These are phyloP conservation scores for Apiotrichum siamense DNA, from an alignment of 1,284 basidiomycete species.

Conservation along the genomic window DNA sequence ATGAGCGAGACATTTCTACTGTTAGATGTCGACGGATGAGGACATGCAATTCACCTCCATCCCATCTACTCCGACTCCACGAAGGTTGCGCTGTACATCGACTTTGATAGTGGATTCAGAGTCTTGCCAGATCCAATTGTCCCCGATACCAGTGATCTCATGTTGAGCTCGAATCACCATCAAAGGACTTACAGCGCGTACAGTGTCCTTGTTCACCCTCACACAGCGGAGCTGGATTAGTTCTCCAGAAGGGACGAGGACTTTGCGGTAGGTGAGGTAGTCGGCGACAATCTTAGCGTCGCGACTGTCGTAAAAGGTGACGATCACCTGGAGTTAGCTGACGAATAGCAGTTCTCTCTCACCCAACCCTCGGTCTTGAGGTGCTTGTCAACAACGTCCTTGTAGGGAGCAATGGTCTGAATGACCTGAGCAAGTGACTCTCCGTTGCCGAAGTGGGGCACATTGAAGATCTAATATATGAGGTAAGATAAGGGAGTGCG, in stretches of 20 bases:
- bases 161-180: background rate
- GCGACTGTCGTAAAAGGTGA: constrained; percentile 38
- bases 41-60: constrained; percentile 15
- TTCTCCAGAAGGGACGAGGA: constrained; percentile 13
- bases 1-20: constrained; percentile 15
- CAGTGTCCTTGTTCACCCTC: constrained; percentile 15
- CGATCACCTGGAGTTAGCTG: constrained; percentile 24
- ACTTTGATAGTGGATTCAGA: constrained; percentile 18
- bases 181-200: constrained; percentile 21
- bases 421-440: constrained; percentile 21
- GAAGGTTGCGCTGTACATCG: constrained; percentile 17
- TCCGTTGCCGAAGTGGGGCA: constrained; percentile 22
- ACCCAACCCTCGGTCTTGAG: constrained; percentile 28
- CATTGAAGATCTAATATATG: constrained; percentile 26
- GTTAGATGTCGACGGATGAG: background rate
- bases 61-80: constrained; percentile 5
- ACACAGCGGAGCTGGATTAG: constrained; percentile 22
- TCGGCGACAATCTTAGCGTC: constrained; percentile 27
- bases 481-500: background rate
- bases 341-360: constrained; percentile 1
- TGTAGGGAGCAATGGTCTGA: constrained; percentile 26
- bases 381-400: constrained; percentile 29
- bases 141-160: constrained; percentile 13
- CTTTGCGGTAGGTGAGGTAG: constrained; percentile 14
- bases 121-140: constrained; percentile 20